Base-by-base conservation (phyloP, 345 rosid genomes). In the Cardamine occulta region DNA sequence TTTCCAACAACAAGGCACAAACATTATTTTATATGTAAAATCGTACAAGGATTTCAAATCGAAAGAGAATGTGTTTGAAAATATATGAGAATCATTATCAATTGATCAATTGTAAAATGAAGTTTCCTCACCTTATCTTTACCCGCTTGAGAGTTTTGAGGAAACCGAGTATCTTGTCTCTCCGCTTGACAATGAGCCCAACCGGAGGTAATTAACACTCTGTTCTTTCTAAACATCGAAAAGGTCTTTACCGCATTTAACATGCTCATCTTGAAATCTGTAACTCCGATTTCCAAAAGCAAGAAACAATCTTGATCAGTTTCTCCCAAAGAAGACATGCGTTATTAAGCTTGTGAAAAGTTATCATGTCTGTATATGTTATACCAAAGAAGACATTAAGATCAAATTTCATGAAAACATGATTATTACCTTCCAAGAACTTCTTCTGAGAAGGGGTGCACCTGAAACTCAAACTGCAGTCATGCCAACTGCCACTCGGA, bases 181-280 rank as follows among this genome's bases (percentile, higher is more conserved):
- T 72, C 69, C 1, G 77, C 13, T 65, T 51, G 78, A 15, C 77
- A 72, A 51, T 78, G 81, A 78, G 78, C 74, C 69, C 73, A 78
- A 2, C 24, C 29, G 1, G 64, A 13, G n/a, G 14, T 78, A 7
- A 78, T 58, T 2, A 66, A 52, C 31, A 67, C 31, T 11, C 74
- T 52, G 12, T 78, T 78, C 57, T 78, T 58, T 0, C 21, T 23
- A 12, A 35, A 58, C 78, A 12, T 72, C n/a, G 49, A 21, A 66
- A 78, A 72, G 23, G 32, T 39, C 63, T 72, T 44, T n/a, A 78
- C 0, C 26, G 78, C 72, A 29, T 66, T 26, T 12, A 78, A 15
- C 77, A 78, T 78, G 28, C 63, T 68, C 48, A 2, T 44, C 63
- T 10, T 78, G 70, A 78, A 78, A 65, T 53, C 73, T 72, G 19